Base-by-base conservation (phyloP, 1,139 yeast species). In the Candida sp. region DNA sequence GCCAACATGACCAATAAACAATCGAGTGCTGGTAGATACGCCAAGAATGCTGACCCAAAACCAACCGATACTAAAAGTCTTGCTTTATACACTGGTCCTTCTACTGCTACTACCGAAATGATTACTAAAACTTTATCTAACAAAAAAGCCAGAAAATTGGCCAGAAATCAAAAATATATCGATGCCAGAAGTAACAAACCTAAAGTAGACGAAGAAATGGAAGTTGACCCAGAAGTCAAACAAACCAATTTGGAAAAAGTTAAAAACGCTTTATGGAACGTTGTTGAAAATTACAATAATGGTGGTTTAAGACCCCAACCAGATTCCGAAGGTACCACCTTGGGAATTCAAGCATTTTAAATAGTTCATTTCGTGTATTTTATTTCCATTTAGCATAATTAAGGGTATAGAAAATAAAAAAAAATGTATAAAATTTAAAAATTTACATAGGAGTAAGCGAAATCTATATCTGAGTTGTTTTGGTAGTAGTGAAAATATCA, bases 71-170 rank as follows among this genome's bases (percentile, higher is more conserved):
- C 88, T 37, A 77, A 79, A 23, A 78, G 87, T n/a, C 56, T 82
- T 41, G 88, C 87, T n/a, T 63, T 84, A 50, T 82, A 78, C 65
- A 73, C 75, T 45, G 80, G 82, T 12, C 60, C 55, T 29, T 54
- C 63, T 3, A 55, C 68, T 6, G 43, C 51, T 21, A 55, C 68
- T n/a, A 74, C 77, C 19, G 67, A 67, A 1, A 55, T 83, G 44
- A 82, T 84, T 35, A 83, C 80, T 39, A 73, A 68, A 42, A 78
- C 89, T 1, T 70, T 88, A 45, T 84, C 95, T 32, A 87, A 84
- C 55, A 90, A 90, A 69, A 82, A 87, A 66, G 83, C 88, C 38
- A 79, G 84, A 70, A 90, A 90, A 69, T 76, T 87, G 53, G 88
- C 82, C 52, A 82, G 97, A 73, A 87, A 87, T 60, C 74, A 81